Conservation (phyloP, 2,329 filamentous ascomycete genomes). For the Neofusicoccum kwambonambiense region DNA sequence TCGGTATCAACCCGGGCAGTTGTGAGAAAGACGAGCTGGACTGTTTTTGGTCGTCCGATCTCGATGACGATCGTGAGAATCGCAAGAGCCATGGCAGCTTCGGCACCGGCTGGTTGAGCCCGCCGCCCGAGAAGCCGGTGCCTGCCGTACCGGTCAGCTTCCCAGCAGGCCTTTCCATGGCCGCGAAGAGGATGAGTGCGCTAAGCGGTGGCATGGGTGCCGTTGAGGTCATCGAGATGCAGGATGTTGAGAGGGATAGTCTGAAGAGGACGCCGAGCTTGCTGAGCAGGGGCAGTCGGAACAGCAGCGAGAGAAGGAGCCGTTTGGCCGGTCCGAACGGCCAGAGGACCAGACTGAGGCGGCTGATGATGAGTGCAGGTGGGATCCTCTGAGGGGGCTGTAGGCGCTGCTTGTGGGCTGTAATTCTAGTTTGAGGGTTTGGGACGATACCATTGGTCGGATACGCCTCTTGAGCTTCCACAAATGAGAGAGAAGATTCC, state of each 20-base stretch:
- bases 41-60: slow-evolving; percentile 7
- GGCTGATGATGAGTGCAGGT: slow-evolving; percentile 25
- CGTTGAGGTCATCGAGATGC: slow-evolving; percentile 2
- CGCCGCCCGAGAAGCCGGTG: slow-evolving; percentile 6
- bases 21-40: slow-evolving; percentile 9
- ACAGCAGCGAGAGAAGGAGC: slow-evolving; percentile 1
- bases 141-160: slow-evolving; percentile 3
- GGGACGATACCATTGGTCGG: slow-evolving; percentile 3
- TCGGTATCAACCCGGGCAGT: slow-evolving; percentile 29
- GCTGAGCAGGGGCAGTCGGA: background rate
- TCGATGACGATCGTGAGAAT: slow-evolving; percentile 22
- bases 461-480: background rate
- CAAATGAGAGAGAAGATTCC: background rate
- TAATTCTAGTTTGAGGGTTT: background rate
- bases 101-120: background rate
- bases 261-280: slow-evolving; percentile 9
- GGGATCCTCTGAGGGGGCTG: background rate
- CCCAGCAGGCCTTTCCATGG: background rate
- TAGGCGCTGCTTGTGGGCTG: no score
- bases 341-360: slow-evolving; percentile 22
- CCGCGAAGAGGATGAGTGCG: background rate
- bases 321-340: slow-evolving; percentile 11
- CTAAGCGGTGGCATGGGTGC: slow-evolving; percentile 10
- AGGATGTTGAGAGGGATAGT: background rate
- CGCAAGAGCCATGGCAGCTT: background rate